These are phyloP conservation scores for Verticillium isaacii DNA, from an alignment of 2,329 filamentous ascomycete species.

Conservation along the genomic window DNA sequence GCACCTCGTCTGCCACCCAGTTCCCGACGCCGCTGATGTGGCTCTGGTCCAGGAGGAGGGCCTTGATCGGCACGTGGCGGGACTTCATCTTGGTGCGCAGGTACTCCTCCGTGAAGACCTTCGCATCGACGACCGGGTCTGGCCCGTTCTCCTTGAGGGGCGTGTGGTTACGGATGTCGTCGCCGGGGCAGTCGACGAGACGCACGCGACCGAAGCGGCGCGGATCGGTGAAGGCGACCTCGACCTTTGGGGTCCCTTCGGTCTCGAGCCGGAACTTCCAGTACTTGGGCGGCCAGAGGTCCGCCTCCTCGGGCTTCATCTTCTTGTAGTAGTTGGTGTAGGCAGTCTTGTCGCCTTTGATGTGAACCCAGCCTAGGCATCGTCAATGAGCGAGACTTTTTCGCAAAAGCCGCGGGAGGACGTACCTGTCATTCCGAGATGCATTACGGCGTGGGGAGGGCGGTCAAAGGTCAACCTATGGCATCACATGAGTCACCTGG, in stretches of 20 bases:
- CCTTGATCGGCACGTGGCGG: slow-evolving; percentile 85
- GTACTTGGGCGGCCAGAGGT: slow-evolving; percentile 79
- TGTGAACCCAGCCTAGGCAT: slow-evolving; percentile 72
- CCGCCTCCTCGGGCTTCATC: slow-evolving; percentile 52
- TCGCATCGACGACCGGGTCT: slow-evolving; percentile 80
- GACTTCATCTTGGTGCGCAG: slow-evolving; percentile 64
- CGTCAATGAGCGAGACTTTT: slow-evolving; percentile 5
- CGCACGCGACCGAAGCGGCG: slow-evolving; percentile 75
- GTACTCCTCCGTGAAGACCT: slow-evolving; percentile 72
- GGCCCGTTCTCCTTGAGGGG: slow-evolving; percentile 91
- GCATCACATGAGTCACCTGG: background rate
- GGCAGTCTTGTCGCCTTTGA: slow-evolving; percentile 70
- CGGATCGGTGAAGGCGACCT: slow-evolving; percentile 79
- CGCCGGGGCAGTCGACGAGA: slow-evolving; percentile 73
- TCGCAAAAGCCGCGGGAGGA: background rate
- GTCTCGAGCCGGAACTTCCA: slow-evolving; percentile 81
- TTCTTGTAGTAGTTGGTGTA: slow-evolving; percentile 82
- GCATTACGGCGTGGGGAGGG: slow-evolving; percentile 83
- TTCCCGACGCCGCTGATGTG: slow-evolving; percentile 92
- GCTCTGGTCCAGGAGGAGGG: slow-evolving; percentile 79
- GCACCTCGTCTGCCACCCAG: slow-evolving; percentile 92
- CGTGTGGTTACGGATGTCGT: slow-evolving; percentile 68
- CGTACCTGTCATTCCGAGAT: slow-evolving; percentile 69
- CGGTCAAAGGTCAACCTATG: slow-evolving; percentile 55
- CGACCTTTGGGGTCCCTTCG: slow-evolving; percentile 41